A percentile compares a stretch with the other conserved stretches of the same genome.
These are phyloP conservation scores for Pachysandra terminalis DNA, from an alignment of 164 flowering plant species.

Conservation along the genomic window DNA sequence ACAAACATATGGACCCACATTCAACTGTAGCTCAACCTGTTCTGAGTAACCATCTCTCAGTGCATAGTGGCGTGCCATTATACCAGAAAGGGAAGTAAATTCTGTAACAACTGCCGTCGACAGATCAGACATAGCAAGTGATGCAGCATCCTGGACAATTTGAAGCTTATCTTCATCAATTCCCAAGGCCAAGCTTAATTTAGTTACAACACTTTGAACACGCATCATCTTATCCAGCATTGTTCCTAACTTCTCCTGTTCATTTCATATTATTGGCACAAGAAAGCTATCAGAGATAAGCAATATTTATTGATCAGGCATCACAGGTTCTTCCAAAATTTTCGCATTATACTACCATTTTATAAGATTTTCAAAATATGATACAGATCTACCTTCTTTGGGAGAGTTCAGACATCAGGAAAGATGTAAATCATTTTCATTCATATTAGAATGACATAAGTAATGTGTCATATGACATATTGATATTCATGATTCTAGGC, in stretches of 20 bases:
- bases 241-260: constrained; percentile 91
- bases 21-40: constrained; percentile 39
- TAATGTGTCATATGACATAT: too few species aligned
- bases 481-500: too few species aligned
- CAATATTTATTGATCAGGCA: neutral
- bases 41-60: constrained; percentile 80
- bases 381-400: too few species aligned
- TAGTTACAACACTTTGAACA: constrained; percentile 44
- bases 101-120: constrained; percentile 90
- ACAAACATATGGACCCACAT: too few species aligned
- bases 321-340: neutral
- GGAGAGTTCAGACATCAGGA: too few species aligned
- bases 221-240: constrained; percentile 89
- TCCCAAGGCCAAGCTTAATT: constrained; percentile 49
- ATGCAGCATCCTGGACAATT: constrained; percentile 63
- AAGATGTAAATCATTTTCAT: too few species aligned
- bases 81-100: constrained; percentile 89
- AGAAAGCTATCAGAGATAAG: neutral
- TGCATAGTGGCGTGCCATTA: constrained; percentile 97
- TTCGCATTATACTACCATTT: too few species aligned
- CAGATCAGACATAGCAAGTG: constrained; percentile 94
- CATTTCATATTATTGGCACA: neutral
- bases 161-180: constrained; percentile 37
- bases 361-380: too few species aligned
- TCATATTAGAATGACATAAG: too few species aligned